Conservation (phyloP, 2,329 filamentous ascomycete species). For the Amauroascus niger region DNA sequence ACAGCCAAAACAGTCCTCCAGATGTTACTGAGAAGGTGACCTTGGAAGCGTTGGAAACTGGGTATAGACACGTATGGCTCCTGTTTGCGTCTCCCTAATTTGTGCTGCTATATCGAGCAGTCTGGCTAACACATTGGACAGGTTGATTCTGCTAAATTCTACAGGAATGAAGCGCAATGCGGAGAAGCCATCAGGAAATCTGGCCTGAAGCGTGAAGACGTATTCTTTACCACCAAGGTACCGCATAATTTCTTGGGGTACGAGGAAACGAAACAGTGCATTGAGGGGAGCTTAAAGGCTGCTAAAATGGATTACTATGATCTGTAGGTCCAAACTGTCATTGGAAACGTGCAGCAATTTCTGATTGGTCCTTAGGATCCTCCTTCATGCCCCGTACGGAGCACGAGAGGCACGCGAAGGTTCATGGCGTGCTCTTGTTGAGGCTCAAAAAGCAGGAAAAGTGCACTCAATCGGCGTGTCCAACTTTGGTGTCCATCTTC, state of each 20-base stretch:
- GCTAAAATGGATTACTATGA: conserved; percentile 59
- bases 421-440: conserved; percentile 33
- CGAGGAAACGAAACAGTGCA: conserved; percentile 52
- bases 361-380: conserved; percentile 22
- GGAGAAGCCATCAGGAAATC: conserved; percentile 45
- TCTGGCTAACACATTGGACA: conserved; percentile 19
- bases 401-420: conserved; percentile 32
- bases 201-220: conserved; percentile 43
- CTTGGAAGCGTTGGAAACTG: conserved; percentile 45
- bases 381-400: conserved; percentile 34
- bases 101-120: too few relatives aligned
- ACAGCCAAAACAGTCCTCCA: conserved; percentile 39
- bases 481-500: conserved; percentile 34
- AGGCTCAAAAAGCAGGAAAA: conserved; percentile 27
- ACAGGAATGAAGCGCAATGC: conserved; percentile 50
- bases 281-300: conserved; percentile 54
- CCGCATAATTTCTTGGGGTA: conserved; percentile 49
- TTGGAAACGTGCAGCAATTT: not conserved
- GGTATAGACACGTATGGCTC: conserved; percentile 48
- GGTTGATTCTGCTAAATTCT: conserved; percentile 50
- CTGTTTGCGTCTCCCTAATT: conserved; percentile 13
- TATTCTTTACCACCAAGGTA: conserved; percentile 57
- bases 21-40: conserved; percentile 50
- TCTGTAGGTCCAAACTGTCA: conserved; percentile 41
- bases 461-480: conserved; percentile 36